Conservation (phyloP, 306 rosid species). For the Cucumis sativus region Cucumber_9930_V3 NC_026657.2:37166001-37166500, state of each 20-base stretch:
- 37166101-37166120: no score
- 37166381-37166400: neutral
- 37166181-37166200: no score
- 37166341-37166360: conserved; percentile 90
- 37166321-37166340: conserved; percentile 96
- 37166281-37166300: conserved; percentile 96
- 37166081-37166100: no score
- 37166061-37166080: no score
- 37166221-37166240: neutral
- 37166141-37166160: no score
- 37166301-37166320: conserved; percentile 87
- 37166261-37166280: conserved; percentile 97
- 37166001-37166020: no score
- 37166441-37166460: neutral
- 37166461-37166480: neutral
- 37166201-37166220: no score
- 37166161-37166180: no score
- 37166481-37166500: neutral
- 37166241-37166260: conserved; percentile 26
- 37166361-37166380: conserved; percentile 75
- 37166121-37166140: no score
- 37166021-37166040: no score
- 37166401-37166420: neutral
- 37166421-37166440: neutral
- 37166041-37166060: no score